phyloP scores from a whole-genome alignment of 2,329 filamentous ascomycete genomes.

The Trichoderma atrobrunneum region DNA sequence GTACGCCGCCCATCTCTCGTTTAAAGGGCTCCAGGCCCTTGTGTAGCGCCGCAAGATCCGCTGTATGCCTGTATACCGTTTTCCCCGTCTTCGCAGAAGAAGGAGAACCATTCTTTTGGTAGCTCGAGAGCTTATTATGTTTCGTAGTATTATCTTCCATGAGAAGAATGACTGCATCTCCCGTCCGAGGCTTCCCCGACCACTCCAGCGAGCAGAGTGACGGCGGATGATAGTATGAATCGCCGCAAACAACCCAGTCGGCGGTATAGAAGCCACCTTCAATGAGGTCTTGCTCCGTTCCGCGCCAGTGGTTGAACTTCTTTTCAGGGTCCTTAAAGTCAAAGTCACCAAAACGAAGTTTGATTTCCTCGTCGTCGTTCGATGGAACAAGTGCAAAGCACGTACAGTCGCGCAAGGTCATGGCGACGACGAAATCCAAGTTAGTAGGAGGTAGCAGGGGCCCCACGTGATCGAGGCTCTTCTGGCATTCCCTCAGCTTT shows the following conservation, averaged over 20 bases:
- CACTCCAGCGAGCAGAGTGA: slow-evolving; percentile 38
- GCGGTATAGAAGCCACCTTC: slow-evolving; percentile 67
- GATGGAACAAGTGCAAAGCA: slow-evolving; percentile 62
- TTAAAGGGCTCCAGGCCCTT: slow-evolving; percentile 26
- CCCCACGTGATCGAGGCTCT: slow-evolving; percentile 42
- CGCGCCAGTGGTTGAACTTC: slow-evolving; percentile 68
- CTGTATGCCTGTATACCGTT: slow-evolving; percentile 13
- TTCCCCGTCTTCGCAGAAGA: not conserved
- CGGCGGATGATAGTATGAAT: slow-evolving; percentile 35
- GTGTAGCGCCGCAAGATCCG: slow-evolving; percentile 20
- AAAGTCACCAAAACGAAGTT: slow-evolving; percentile 68
- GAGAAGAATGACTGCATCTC: slow-evolving; percentile 24
- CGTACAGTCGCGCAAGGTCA: slow-evolving; percentile 79
- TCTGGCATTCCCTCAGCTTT: slow-evolving; percentile 37
- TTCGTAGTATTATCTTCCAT: slow-evolving; percentile 19
- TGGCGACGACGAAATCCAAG: slow-evolving; percentile 61
- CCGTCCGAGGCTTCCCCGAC: slow-evolving; percentile 20
- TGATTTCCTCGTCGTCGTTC: slow-evolving; percentile 34
- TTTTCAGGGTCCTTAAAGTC: slow-evolving; percentile 69
- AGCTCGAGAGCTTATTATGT: not conserved
- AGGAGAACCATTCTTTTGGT: not conserved
- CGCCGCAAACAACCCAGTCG: slow-evolving; percentile 36
- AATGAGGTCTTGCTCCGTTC: slow-evolving; percentile 60
- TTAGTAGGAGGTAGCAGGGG: slow-evolving; percentile 44
- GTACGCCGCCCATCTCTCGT: slow-evolving; percentile 4